These are phyloP conservation scores for Stylonectria norvegica DNA, from an alignment of 2,329 filamentous ascomycete species.

Conservation along the genomic window DNA sequence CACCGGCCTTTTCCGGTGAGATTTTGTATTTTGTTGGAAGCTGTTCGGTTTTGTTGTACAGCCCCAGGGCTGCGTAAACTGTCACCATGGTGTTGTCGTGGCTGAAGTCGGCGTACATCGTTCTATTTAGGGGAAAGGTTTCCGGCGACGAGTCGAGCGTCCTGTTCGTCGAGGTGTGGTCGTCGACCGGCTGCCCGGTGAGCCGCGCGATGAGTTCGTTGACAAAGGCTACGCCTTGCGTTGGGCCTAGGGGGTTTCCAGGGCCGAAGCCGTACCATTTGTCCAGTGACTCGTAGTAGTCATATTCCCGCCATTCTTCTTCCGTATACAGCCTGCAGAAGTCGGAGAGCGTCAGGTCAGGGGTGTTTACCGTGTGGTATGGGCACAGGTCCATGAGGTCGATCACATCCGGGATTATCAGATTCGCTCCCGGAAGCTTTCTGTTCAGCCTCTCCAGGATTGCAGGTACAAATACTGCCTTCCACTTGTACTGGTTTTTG, in stretches of 20 bases:
- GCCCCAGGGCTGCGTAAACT: slow-evolving; percentile 71
- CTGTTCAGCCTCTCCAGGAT: slow-evolving; percentile 68
- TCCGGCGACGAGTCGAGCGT: slow-evolving; percentile 65
- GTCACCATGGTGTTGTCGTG: slow-evolving; percentile 86
- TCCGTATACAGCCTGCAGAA: slow-evolving; percentile 76
- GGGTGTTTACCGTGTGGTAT: slow-evolving; percentile 71
- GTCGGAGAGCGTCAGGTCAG: slow-evolving; percentile 52
- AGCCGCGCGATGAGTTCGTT: slow-evolving; percentile 85
- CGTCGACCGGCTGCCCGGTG: slow-evolving; percentile 63
- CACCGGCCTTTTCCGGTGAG: slow-evolving; percentile 52
- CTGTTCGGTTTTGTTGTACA: slow-evolving; percentile 65
- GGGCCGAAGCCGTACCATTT: slow-evolving; percentile 82
- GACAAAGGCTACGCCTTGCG: slow-evolving; percentile 81
- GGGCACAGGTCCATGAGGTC: slow-evolving; percentile 86
- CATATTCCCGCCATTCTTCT: slow-evolving; percentile 72
- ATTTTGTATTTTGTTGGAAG: slow-evolving; percentile 50
- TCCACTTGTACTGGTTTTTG: slow-evolving; percentile 56
- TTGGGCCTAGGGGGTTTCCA: slow-evolving; percentile 75
- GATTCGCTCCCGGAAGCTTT: slow-evolving; percentile 63
- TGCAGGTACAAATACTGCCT: slow-evolving; percentile 59
- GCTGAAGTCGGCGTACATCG: slow-evolving; percentile 83
- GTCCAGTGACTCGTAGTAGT: slow-evolving; percentile 74
- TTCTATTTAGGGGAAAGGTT: slow-evolving; percentile 69
- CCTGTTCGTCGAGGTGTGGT: slow-evolving; percentile 71
- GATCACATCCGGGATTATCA: slow-evolving; percentile 61